phyloP scores from a whole-genome alignment of 805 yeast species.

The Ogataea angusta region DNA sequence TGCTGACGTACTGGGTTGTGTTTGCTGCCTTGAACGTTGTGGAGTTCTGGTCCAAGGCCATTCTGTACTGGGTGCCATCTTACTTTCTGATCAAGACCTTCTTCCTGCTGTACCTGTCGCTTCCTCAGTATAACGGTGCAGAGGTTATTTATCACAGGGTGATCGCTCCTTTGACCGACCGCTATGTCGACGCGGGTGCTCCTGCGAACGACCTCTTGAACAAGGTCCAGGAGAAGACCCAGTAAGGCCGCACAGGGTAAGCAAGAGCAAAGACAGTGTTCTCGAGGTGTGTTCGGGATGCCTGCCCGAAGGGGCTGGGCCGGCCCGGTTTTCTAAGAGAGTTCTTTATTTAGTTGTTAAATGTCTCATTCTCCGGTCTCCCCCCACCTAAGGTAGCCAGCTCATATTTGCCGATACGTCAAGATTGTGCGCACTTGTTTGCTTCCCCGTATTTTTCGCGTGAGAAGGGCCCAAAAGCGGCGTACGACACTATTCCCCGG shows the following conservation, averaged over 20 bases:
- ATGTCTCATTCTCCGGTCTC: background rate
- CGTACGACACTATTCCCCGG: background rate
- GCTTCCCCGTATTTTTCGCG: background rate
- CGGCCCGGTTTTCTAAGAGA: background rate
- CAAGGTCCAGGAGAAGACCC: constrained; percentile 47
- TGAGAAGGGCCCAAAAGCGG: background rate
- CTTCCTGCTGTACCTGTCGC: constrained; percentile 80
- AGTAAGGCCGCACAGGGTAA: constrained; percentile 17
- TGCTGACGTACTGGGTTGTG: constrained; percentile 98
- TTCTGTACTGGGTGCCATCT: constrained; percentile 94
- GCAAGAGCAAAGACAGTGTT: background rate
- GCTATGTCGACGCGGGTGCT: constrained; percentile 32
- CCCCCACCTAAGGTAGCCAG: background rate
- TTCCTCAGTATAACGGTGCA: constrained; percentile 90
- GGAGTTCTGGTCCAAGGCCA: constrained; percentile 94
- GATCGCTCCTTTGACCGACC: constrained; percentile 63
- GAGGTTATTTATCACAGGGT: constrained; percentile 58
- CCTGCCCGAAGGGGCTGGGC: background rate
- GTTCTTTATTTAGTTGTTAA: background rate
- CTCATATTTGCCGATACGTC: too few species aligned
- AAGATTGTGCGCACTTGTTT: background rate
- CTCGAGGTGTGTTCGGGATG: background rate
- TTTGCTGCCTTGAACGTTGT: constrained; percentile 85
- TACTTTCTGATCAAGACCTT: constrained; percentile 92
- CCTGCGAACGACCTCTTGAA: constrained; percentile 38